Evolutionary conservation across 768 basidiomycete species (phyloP).

Genomic region (Tricholomella constricta): DNA sequence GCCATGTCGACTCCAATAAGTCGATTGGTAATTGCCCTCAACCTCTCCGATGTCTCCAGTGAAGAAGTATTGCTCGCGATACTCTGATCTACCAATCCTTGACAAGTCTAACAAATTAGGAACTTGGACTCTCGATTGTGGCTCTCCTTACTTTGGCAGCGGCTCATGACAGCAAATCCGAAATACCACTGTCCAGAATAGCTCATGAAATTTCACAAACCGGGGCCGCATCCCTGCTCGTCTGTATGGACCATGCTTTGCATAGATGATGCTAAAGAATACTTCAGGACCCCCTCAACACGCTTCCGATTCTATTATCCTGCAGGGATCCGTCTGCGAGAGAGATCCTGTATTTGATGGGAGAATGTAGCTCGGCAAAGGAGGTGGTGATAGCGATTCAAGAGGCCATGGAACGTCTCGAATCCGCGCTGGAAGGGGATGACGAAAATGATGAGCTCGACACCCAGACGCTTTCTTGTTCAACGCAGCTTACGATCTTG

Average conservation of each 20-base stretch:
- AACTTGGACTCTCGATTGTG: conserved; percentile 21
- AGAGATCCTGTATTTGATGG: conserved; percentile 42
- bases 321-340: conserved; percentile 37
- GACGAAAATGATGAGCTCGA: conserved; percentile 31
- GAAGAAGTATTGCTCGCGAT: conserved; percentile 11
- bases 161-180: conserved; percentile 29
- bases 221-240: conserved; percentile 24
- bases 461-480: conserved; percentile 20
- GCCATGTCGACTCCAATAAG: conserved; percentile 4
- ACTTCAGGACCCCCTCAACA: conserved; percentile 45
- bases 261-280: conserved; percentile 4
- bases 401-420: conserved; percentile 44
- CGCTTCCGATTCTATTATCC: conserved; percentile 42
- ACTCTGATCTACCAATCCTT: neutral
- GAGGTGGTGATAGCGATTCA: conserved; percentile 50
- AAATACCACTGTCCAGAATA: conserved; percentile 31
- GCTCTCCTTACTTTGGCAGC: conserved; percentile 38
- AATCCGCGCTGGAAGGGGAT: conserved; percentile 16
- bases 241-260: conserved; percentile 8
- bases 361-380: conserved; percentile 42
- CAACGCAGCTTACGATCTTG: conserved; percentile 37
- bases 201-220: conserved; percentile 28
- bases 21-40: conserved; percentile 6
- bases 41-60: conserved; percentile 6
- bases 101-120: neutral